Base-by-base conservation (phyloP, 1,284 basidiomycete species). In the Chalciporus sp. region DNA sequence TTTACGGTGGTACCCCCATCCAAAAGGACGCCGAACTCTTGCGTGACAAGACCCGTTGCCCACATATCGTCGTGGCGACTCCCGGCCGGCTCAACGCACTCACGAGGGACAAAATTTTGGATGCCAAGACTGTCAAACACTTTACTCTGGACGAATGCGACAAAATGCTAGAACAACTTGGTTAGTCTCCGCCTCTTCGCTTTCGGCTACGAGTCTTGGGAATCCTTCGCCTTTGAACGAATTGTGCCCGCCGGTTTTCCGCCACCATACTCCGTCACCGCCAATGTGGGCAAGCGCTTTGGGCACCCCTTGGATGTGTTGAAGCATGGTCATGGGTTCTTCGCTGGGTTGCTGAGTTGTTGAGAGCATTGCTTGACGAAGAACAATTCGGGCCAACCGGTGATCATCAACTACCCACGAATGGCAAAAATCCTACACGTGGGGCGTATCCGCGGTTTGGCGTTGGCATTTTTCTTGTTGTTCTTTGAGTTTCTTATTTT, bases 131-230 rank as follows among this genome's bases (percentile, higher is more conserved):
- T 72, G 93, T 97, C 74, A 96, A 97, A 81, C 95, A 98, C 81
- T 99, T 99, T 76, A 95, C 98, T 58, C 83, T 99, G 73, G 97
- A 99, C 83, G 97, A 99, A 81, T 99, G 97, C 83, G 97, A 99
- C 85, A 99, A 99, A 87, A 98, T 99, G 94, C 89, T 99, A 73
- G 97, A 99, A 84, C 92, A 95, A 87, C 94, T 99, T 80, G 95
- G 95, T 98, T 90, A 96, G 95, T 97, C 82, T 67, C 64, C 64
- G 66, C 66, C 66, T 23, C 23, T 23, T 23, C 23, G 23, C 2
- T 86, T 82, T 76, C 74, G 78, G 76, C 76, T 74, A 70, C 71
- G 56, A 59, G 51, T 65, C 67, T 66, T 64, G 51, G 64, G 64
- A 42, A 71, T 74, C 67, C 71, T 71, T 70, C 73, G 68, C 74